Percentiles rank a stretch among this genome's conserved stretches.
These are phyloP conservation scores for Aspergillus kassunensis DNA, from an alignment of 495 filamentous ascomycete genomes.

Conservation along the genomic window DNA sequence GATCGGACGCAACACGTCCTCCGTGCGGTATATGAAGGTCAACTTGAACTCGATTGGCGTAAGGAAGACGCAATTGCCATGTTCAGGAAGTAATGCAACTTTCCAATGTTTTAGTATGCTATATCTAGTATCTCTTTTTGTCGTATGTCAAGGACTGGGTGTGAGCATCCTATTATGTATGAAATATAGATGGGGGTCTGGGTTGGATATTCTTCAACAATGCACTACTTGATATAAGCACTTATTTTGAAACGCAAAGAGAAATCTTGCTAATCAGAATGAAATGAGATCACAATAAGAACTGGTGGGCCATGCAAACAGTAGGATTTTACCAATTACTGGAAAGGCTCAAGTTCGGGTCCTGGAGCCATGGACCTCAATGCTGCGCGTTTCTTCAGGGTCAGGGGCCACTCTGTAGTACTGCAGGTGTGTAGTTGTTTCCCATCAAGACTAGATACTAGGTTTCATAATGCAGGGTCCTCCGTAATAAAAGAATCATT, in stretches of 20 bases:
- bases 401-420: not conserved
- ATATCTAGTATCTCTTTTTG: constrained; percentile 11
- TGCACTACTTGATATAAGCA: too few relatives aligned
- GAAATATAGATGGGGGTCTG: constrained; percentile 10
- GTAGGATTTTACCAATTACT: constrained; percentile 5
- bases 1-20: constrained; percentile 64
- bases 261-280: too few relatives aligned
- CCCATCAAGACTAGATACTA: not conserved
- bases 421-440: not conserved
- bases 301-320: too few relatives aligned
- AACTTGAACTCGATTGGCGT: constrained; percentile 59
- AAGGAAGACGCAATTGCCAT: constrained; percentile 52
- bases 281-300: too few relatives aligned
- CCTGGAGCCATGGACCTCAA: not conserved
- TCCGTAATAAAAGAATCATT: too few relatives aligned
- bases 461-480: too few relatives aligned
- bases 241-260: too few relatives aligned
- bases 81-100: constrained; percentile 42
- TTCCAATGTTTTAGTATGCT: constrained; percentile 3
- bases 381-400: not conserved
- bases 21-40: constrained; percentile 59
- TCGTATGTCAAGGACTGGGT: constrained; percentile 3
- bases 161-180: constrained; percentile 1
- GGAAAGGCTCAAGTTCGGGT: not conserved
- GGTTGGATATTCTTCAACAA: constrained; percentile 14